These are phyloP conservation scores for Hemerocallis citrina DNA, from an alignment of 106 monocot genomes.

Conservation along the genomic window DNA sequence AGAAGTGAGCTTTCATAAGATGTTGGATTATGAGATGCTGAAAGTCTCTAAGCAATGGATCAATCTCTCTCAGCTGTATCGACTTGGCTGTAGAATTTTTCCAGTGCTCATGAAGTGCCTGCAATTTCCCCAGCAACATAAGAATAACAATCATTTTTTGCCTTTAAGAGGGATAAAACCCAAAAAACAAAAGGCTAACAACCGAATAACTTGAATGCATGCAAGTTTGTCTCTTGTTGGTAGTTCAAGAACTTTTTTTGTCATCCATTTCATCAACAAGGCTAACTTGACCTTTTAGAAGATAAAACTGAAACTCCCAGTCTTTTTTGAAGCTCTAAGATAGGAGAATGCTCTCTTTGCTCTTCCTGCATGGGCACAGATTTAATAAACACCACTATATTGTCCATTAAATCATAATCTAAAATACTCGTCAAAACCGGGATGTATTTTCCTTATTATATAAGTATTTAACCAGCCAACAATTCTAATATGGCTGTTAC, in stretches of 20 bases:
- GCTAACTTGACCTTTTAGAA: conserved; percentile 14
- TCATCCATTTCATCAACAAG: conserved; percentile 53
- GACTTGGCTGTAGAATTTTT: conserved; percentile 48
- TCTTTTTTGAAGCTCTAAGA: conserved; percentile 54
- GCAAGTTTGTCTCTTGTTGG: conserved; percentile 35
- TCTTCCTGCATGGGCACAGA: conserved; percentile 42
- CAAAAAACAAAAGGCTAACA: background rate
- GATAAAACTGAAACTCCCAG: conserved; percentile 52
- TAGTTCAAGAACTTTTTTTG: conserved; percentile 65
- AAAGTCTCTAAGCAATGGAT: conserved; percentile 83
- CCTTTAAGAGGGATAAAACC: too few relatives aligned
- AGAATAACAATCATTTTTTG: too few relatives aligned
- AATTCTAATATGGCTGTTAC: too few relatives aligned
- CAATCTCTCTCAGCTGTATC: conserved; percentile 67
- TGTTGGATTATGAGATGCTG: conserved; percentile 60
- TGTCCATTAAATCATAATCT: too few relatives aligned
- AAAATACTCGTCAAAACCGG: too few relatives aligned
- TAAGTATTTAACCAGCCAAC: too few relatives aligned
- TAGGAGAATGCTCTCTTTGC: conserved; percentile 25
- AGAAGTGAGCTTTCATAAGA: conserved; percentile 29
- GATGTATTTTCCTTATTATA: too few relatives aligned
- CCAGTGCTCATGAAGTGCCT: conserved; percentile 83
- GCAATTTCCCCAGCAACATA: conserved; percentile 3
- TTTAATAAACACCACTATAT: too few relatives aligned
- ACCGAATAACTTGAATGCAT: conserved; percentile 49